Evolutionary conservation across 1,139 yeast genomes (phyloP).

Genomic region (Diutina pseudorugosa): DNA sequence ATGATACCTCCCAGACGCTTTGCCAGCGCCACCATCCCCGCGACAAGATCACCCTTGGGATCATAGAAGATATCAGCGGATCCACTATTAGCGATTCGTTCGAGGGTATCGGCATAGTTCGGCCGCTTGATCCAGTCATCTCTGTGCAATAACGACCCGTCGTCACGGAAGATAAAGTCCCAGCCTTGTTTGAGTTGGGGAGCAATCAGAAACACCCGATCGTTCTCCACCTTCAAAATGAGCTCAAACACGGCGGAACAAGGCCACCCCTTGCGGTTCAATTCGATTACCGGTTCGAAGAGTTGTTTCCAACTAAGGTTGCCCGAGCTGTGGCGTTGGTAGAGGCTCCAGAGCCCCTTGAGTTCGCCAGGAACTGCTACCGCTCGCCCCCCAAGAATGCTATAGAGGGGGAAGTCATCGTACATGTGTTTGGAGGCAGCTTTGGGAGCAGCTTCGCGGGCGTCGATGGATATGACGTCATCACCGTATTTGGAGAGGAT

Average conservation of each 20-base stretch:
- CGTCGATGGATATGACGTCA: constrained; percentile 58
- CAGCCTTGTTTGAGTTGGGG: constrained; percentile 11
- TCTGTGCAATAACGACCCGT: constrained; percentile 12
- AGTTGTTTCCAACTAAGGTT: constrained; percentile 60
- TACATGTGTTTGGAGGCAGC: constrained; percentile 57
- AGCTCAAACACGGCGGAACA: constrained; percentile 24
- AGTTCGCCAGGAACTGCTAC: constrained; percentile 86
- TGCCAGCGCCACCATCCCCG: constrained; percentile 34
- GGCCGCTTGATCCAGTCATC: constrained; percentile 27
- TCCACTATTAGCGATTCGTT: constrained; percentile 61
- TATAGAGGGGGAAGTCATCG: constrained; percentile 24
- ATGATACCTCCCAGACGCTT: constrained; percentile 49
- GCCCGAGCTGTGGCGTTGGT: constrained; percentile 55
- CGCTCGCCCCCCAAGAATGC: constrained; percentile 75
- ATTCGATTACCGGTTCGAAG: constrained; percentile 58
- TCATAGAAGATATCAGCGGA: constrained; percentile 71
- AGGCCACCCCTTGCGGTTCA: constrained; percentile 59
- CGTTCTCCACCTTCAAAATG: constrained; percentile 14
- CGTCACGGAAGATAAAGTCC: constrained; percentile 9
- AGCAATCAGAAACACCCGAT: constrained; percentile 16
- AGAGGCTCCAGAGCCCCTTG: constrained; percentile 61
- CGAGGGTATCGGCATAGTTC: constrained; percentile 53
- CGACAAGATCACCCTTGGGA: constrained; percentile 64
- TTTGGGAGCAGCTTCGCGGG: constrained; percentile 79
- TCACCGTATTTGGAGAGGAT: constrained; percentile 41